Base-by-base conservation (phyloP, 2,329 filamentous ascomycete genomes). In the Aspergillus aculeatinus region DNA sequence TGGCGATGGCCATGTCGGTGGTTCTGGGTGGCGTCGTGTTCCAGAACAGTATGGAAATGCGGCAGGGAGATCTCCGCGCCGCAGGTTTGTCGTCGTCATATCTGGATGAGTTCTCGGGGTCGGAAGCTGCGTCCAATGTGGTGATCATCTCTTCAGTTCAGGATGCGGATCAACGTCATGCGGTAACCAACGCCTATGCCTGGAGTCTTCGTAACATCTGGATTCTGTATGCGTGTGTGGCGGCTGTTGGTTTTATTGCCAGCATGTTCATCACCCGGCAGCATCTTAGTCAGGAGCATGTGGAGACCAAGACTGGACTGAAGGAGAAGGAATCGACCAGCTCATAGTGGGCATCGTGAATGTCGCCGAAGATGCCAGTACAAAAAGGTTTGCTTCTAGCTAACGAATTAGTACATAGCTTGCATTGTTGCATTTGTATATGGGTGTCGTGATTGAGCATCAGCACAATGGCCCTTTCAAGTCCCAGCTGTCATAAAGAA, bases 21-120 rank as follows among this genome's bases (percentile, higher is more conserved):
- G 89, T 91, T 3, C 80, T 92, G 44, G 90, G 90, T 25, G 87
- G 89, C n/a, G 89, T 92, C 49, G 83, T 93, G 42, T 92, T 93
- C 77, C 87, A 91, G 75, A 92, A 93, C 71, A 72, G 31, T 55
- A 75, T 75, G 73, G 48, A 55, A 49, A 44, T 53, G 56, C 52
- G 49, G 21, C 60, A 56, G 12, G 35, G 49, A 2, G 29, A 29
- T 9, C 88, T 39, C 82, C 85, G 14, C 82, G 88, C 21, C 87
- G 84, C 68, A 4, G 71, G 75, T 2, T 63, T 74, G 47, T 69
- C 61, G 44, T 66, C 55, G 42, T 68, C 42, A 7, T 68, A 63
- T 58, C 68, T 60, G 4, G 60, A 55, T 19, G 62, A 60, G 48
- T 79, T 65, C 69, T 76, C 80, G 0, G 79, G 79, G 0, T 70